Evolutionary conservation across 1,139 yeast genomes (phyloP).

Genomic region (Pichia sp.): DNA sequence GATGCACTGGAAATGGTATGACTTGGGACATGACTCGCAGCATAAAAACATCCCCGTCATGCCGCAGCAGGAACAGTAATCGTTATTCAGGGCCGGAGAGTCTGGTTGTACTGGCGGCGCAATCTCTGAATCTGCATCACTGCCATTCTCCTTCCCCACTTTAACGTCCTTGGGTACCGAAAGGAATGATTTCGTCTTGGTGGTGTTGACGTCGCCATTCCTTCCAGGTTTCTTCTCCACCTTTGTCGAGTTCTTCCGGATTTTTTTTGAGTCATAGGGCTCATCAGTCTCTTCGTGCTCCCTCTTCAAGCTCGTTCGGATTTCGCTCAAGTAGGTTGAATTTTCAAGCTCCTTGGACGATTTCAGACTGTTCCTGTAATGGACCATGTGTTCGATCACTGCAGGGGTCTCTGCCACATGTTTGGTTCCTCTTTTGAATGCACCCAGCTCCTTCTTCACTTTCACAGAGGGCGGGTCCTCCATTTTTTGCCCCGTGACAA

Average conservation of each 20-base stretch:
- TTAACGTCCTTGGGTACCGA: neutral
- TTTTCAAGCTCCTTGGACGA: conserved; percentile 36
- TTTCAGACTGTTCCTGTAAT: conserved; percentile 32
- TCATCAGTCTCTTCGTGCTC: neutral
- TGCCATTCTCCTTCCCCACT: neutral
- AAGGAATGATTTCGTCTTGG: neutral
- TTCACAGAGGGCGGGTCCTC: conserved; percentile 57
- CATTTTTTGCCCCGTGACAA: conserved; percentile 65
- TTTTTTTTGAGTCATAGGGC: neutral
- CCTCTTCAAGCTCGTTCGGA: conserved; percentile 1
- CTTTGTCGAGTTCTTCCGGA: neutral
- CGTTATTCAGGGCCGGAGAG: conserved; percentile 59
- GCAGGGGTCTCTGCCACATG: neutral
- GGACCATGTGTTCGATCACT: conserved; percentile 6
- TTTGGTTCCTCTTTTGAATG: conserved; percentile 9
- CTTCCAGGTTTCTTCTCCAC: neutral
- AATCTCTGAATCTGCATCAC: neutral
- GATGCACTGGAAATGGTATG: conserved; percentile 88
- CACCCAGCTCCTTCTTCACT: conserved; percentile 44
- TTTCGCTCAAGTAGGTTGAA: conserved; percentile 27
- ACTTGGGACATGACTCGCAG: conserved; percentile 88
- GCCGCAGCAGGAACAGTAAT: conserved; percentile 83
- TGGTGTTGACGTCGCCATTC: neutral
- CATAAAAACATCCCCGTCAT: conserved; percentile 86
- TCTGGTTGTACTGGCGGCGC: conserved; percentile 8